phyloP scores from a whole-genome alignment of 2,329 filamentous ascomycete genomes.

The Metarhizium rileyi region DNA sequence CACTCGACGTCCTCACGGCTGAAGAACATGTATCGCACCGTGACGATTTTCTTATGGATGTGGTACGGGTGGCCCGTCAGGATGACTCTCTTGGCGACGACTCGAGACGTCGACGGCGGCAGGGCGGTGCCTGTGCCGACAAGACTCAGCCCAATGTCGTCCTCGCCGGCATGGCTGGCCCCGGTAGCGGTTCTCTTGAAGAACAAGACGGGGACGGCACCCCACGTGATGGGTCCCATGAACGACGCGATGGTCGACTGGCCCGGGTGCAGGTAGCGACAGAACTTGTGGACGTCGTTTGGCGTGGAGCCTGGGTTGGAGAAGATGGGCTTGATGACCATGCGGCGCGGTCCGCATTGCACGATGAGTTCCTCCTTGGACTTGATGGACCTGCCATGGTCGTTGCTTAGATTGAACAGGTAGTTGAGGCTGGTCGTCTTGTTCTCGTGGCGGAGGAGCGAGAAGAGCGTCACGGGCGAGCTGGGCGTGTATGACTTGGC shows the following conservation, averaged over 20 bases:
- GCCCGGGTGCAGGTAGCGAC: constrained; percentile 83
- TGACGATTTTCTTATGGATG: constrained; percentile 96
- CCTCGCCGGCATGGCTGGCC: constrained; percentile 30
- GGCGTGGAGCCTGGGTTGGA: constrained; percentile 82
- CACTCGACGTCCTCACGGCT: constrained; percentile 88
- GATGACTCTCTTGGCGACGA: constrained; percentile 89
- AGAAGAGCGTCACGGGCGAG: constrained; percentile 65
- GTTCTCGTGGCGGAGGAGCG: constrained; percentile 85
- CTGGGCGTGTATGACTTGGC: constrained; percentile 38
- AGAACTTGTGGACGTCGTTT: constrained; percentile 96
- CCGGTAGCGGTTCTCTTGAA: constrained; percentile 54
- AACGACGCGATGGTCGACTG: constrained; percentile 84
- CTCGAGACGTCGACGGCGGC: constrained; percentile 62
- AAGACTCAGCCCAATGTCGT: constrained; percentile 52
- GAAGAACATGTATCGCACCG: constrained; percentile 99
- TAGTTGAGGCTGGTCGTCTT: constrained; percentile 87
- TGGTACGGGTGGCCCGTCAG: constrained; percentile 96
- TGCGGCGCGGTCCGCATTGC: constrained; percentile 80
- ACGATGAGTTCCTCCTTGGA: constrained; percentile 87
- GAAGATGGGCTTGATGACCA: constrained; percentile 84
- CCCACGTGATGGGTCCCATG: constrained; percentile 86
- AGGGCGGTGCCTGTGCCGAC: constrained; percentile 82
- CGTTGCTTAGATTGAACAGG: constrained; percentile 75
- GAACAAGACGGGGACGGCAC: constrained; percentile 79
- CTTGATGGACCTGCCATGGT: constrained; percentile 67